Base-by-base conservation (phyloP, 768 basidiomycete genomes). In the Mycena belliarum region DNA sequence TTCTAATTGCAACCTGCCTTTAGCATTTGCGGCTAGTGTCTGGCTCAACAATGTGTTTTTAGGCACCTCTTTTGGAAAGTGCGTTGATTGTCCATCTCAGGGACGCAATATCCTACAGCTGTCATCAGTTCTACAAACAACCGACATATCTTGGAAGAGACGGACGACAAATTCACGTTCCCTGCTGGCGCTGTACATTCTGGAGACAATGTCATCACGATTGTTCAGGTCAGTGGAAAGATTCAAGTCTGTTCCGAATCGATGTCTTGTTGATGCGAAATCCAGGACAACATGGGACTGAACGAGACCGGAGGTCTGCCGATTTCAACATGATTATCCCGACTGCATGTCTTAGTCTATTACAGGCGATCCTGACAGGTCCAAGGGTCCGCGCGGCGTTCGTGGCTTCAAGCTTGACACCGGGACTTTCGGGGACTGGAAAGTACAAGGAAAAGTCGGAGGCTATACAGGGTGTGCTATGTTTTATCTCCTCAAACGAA, bases 21-120 rank as follows among this genome's bases (percentile, higher is more conserved):
- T 32, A 87, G 90, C 87, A 6, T 93, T 93, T 63, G 89, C 91
- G 26, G 89, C 89, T 3, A 89, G 87, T 49, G 84, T 93, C 15
- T 93, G 89, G 87, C 73, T 90, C 28, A 93, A 93, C 61, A 71
- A 85, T 59, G 75, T 80, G 5, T 91, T 92, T 75, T 69, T 93
- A 43, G 77, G 76, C 10, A 90, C 89, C 1, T 84, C 89, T 0
- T 88, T 84, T 58, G 88, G 88, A 73, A 90, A 89, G 88, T 88
- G 63, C 57, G 82, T 72, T 29, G 16, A 14, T 18, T 50, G n/a
- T 41, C 38, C 11, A 28, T 53, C 11, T n/a, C 44, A 15, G 15
- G 2, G 32, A 18, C 11, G 14, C n/a, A 14, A 38, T 40, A 9
- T n/a, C 7, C 32, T 20, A n/a, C 3, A 28, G 44, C 29, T 24